These are phyloP conservation scores for Fusarium sp. DNA, from an alignment of 2,329 filamentous ascomycete species.

Conservation along the genomic window DNA sequence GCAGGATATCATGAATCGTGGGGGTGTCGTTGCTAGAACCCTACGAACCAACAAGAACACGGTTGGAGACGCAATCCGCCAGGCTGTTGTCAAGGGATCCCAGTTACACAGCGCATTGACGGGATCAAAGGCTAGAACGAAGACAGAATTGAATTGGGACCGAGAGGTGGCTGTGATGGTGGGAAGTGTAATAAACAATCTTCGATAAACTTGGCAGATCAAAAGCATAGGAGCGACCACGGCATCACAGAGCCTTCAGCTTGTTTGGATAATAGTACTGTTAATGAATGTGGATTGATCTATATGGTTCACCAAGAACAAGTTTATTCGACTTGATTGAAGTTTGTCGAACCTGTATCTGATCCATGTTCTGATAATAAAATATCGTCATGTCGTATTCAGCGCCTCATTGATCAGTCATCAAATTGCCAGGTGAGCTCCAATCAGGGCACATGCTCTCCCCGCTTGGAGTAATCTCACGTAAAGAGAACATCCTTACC, in stretches of 20 bases:
- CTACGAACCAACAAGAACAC: slow-evolving; percentile 77
- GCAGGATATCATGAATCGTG: slow-evolving; percentile 82
- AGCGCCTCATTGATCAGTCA: slow-evolving; percentile 28
- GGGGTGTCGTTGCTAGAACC: slow-evolving; percentile 84
- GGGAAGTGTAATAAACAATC: slow-evolving; percentile 74
- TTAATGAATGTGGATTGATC: neutral
- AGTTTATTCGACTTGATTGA: neutral
- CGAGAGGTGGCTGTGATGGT: slow-evolving; percentile 96
- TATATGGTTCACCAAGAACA: neutral
- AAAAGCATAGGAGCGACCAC: neutral
- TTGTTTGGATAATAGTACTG: neutral
- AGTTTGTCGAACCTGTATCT: neutral
- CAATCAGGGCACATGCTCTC: slow-evolving; percentile 31
- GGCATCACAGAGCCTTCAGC: neutral
- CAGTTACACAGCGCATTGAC: slow-evolving; percentile 67
- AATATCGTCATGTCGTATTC: slow-evolving; percentile 2
- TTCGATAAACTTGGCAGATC: slow-evolving; percentile 45
- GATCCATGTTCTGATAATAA: slow-evolving; percentile 15
- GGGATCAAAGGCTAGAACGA: slow-evolving; percentile 54
- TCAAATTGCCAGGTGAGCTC: slow-evolving; percentile 14
- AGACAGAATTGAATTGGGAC: slow-evolving; percentile 73
- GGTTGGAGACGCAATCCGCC: slow-evolving; percentile 79
- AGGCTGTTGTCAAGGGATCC: slow-evolving; percentile 83
- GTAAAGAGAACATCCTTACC: neutral
- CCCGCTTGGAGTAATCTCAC: slow-evolving; percentile 34